phyloP scores from a whole-genome alignment of 176 grass and related monocot genomes.

The Lolium rigidum region DNA sequence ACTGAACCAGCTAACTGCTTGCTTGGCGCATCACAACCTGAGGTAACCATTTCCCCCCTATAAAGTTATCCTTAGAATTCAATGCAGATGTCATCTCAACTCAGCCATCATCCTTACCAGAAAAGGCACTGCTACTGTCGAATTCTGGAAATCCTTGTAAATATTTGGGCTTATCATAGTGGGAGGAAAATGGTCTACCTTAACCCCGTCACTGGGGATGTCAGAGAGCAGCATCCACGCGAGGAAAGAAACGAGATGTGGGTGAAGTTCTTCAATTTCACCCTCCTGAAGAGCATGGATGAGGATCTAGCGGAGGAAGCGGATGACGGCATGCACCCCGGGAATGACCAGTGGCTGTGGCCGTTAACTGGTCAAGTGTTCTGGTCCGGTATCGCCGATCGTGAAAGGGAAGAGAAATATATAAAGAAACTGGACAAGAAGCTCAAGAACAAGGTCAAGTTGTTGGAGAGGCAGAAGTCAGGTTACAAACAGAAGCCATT shows the following conservation, averaged over 20 bases:
- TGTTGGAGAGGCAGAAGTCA: slow-evolving; percentile 82
- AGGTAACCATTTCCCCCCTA: slow-evolving; percentile 56
- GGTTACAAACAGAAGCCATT: slow-evolving; percentile 98
- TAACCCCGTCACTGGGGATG: slow-evolving; percentile 65
- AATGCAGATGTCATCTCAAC: slow-evolving; percentile 29
- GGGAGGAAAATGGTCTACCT: slow-evolving; percentile 86
- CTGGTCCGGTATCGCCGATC: slow-evolving; percentile 83
- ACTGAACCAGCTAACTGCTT: slow-evolving; percentile 57
- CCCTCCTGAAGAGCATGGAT: slow-evolving; percentile 93
- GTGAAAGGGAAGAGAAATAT: slow-evolving; percentile 85
- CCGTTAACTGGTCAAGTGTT: slow-evolving; percentile 85
- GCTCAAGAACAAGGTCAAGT: slow-evolving; percentile 77
- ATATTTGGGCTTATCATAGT: slow-evolving; percentile 99
- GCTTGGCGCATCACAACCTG: slow-evolving; percentile 82
- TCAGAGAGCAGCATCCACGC: slow-evolving; percentile 74
- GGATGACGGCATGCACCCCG: slow-evolving; percentile 73
- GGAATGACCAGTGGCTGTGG: slow-evolving; percentile 76
- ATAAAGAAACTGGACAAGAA: slow-evolving; percentile 92
- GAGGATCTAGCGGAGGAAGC: slow-evolving; percentile 98
- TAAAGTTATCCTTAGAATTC: slow-evolving; percentile 32
- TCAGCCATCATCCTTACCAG: slow-evolving; percentile 50
- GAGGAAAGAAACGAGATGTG: slow-evolving; percentile 73
- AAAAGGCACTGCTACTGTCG: slow-evolving; percentile 98
- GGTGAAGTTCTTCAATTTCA: slow-evolving; percentile 87
- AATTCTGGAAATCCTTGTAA: slow-evolving; percentile 85